A percentile compares a stretch with the other conserved stretches of the same genome.
These are phyloP conservation scores for Aspergillus homomorphus DNA, from an alignment of 495 filamentous ascomycete species.

Conservation along the genomic window DNA sequence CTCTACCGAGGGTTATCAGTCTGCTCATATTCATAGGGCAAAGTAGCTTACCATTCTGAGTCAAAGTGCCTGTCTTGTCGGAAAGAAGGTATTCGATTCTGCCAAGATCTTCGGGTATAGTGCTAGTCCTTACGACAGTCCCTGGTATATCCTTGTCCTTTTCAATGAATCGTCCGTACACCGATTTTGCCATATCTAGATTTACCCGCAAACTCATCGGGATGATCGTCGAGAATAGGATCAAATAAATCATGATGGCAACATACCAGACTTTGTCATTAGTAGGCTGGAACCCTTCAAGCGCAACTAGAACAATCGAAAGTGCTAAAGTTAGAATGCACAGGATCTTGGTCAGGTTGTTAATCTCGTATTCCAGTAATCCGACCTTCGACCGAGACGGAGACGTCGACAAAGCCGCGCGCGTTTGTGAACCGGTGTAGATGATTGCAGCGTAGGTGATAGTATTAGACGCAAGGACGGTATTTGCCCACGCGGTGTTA, in stretches of 20 bases:
- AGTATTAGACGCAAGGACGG: constrained; percentile 88
- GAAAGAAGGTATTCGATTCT: constrained; percentile 94
- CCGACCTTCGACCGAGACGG: constrained; percentile 89
- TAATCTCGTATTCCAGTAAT: constrained; percentile 92
- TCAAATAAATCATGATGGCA: constrained; percentile 90
- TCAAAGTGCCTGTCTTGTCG: constrained; percentile 96
- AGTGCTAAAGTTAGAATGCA: constrained; percentile 83
- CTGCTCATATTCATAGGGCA: background rate
- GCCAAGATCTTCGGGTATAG: constrained; percentile 94
- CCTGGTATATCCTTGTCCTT: constrained; percentile 82
- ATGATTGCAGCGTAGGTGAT: constrained; percentile 83
- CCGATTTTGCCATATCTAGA: constrained; percentile 92
- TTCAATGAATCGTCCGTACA: constrained; percentile 95
- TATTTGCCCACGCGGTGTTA: constrained; percentile 99
- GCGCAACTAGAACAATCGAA: constrained; percentile 83
- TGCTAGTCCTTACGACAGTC: constrained; percentile 92
- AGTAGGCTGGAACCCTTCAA: constrained; percentile 74
- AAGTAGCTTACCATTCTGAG: constrained; percentile 67
- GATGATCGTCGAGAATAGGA: constrained; percentile 98
- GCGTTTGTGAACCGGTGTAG: constrained; percentile 93
- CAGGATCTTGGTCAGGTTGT: constrained; percentile 95
- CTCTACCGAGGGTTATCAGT: constrained; percentile 44
- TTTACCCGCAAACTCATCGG: constrained; percentile 96
- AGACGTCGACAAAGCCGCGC: constrained; percentile 90
- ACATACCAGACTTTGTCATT: constrained; percentile 77